Conservation (phyloP, 306 rosid species). For the Biancaea sappan region DNA sequence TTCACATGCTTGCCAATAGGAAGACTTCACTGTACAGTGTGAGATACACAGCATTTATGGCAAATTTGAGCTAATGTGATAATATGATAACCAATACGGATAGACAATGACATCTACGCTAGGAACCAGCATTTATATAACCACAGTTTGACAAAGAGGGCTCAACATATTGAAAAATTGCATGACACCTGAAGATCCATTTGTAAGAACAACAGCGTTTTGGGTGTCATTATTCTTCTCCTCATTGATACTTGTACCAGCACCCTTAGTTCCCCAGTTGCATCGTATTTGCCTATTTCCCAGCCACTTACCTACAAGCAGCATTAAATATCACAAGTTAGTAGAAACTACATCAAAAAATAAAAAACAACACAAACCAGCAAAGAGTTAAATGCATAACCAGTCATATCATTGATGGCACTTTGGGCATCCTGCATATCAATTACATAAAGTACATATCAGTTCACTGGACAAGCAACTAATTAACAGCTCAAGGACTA, state of each 20-base stretch:
- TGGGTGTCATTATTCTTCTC: conserved; percentile 56
- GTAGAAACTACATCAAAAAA: conserved; percentile 18
- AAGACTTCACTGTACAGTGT: not conserved
- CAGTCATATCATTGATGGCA: conserved; percentile 69
- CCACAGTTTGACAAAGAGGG: conserved; percentile 11
- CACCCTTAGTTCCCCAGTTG: conserved; percentile 71
- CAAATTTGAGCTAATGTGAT: conserved; percentile 21
- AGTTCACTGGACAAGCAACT: conserved; percentile 26
- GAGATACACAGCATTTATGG: conserved; percentile 4
- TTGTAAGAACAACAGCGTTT: conserved; percentile 63
- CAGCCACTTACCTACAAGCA: conserved; percentile 59
- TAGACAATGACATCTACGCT: conserved; percentile 16
- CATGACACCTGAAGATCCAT: conserved; percentile 63
- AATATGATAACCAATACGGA: conserved; percentile 6
- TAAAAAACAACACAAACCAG: not conserved
- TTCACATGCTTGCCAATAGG: not conserved
- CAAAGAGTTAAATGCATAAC: conserved; percentile 43
- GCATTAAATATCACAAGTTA: conserved; percentile 31
- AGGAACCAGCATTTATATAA: conserved; percentile 18
- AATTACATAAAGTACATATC: conserved; percentile 33
- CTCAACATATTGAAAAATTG: conserved; percentile 10
- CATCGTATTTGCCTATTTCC: conserved; percentile 69
- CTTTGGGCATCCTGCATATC: conserved; percentile 63
- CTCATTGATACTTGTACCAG: conserved; percentile 51
- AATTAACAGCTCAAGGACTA: conserved; percentile 18